Percentiles rank a stretch among this genome's conserved stretches.
Conservation (phyloP, 768 basidiomycete species). For the Termitomyces eurrhizus region DNA sequence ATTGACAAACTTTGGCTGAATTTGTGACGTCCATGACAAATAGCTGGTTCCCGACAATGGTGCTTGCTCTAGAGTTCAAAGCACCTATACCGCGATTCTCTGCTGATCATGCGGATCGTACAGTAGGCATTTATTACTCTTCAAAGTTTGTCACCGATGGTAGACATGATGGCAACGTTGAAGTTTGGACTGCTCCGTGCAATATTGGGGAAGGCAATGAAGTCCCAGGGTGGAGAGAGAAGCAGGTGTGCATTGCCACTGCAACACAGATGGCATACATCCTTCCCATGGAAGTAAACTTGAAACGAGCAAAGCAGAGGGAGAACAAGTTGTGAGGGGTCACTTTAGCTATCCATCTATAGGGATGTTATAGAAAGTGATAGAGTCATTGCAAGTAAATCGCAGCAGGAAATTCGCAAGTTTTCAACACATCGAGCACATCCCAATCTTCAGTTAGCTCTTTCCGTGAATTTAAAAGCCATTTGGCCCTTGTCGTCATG, state of each 20-base stretch:
- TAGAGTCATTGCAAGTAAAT: neutral
- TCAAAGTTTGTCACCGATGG: conserved; percentile 50
- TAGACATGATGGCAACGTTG: conserved; percentile 55
- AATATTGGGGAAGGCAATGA: conserved; percentile 44
- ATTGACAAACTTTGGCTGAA: neutral
- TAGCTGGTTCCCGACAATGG: conserved; percentile 53
- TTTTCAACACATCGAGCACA: neutral
- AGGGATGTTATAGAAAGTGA: neutral
- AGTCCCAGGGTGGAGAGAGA: conserved; percentile 50
- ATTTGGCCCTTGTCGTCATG: neutral
- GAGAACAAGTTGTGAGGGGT: conserved; percentile 17
- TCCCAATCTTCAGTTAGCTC: neutral
- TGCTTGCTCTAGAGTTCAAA: conserved; percentile 61
- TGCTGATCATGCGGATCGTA: conserved; percentile 39
- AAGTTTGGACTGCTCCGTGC: conserved; percentile 64
- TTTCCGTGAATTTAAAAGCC: neutral
- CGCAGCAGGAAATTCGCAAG: neutral
- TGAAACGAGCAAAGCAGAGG: conserved; percentile 23
- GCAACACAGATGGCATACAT: conserved; percentile 59
- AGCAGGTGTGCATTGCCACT: conserved; percentile 59
- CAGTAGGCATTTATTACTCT: conserved; percentile 52
- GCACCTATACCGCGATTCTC: conserved; percentile 47
- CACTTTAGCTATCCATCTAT: neutral
- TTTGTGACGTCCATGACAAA: neutral
- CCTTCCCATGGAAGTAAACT: conserved; percentile 39